Conservation (phyloP, 768 basidiomycete species). For the Termitomyces sp. region DNA sequence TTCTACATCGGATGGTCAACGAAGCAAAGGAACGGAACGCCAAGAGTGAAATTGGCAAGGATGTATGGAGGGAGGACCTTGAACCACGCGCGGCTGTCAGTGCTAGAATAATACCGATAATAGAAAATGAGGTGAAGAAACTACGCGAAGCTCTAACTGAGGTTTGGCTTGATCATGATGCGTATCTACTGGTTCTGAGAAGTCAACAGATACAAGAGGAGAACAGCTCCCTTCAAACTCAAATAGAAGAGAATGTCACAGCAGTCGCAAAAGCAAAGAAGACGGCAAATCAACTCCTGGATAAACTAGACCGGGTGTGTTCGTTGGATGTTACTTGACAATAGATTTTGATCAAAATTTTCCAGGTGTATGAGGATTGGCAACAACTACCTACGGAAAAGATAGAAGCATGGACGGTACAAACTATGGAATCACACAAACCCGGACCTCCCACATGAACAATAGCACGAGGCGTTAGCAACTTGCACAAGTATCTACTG, state of each 20-base stretch:
- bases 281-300: slow-evolving; percentile 40
- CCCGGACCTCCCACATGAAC: slow-evolving; percentile 22
- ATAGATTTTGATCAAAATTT: slow-evolving; percentile 4
- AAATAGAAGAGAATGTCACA: slow-evolving; percentile 42
- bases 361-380: slow-evolving; percentile 47
- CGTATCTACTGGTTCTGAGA: background rate
- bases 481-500: background rate
- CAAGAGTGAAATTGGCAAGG: slow-evolving; percentile 39
- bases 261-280: slow-evolving; percentile 41
- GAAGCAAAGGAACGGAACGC: slow-evolving; percentile 59
- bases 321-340: background rate
- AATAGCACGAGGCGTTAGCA: background rate
- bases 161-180: slow-evolving; percentile 21
- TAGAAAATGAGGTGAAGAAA: slow-evolving; percentile 37
- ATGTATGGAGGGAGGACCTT: slow-evolving; percentile 62
- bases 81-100: slow-evolving; percentile 57
- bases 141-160: slow-evolving; percentile 31
- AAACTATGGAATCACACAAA: slow-evolving; percentile 36
- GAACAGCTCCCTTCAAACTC: slow-evolving; percentile 40
- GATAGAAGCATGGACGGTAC: slow-evolving; percentile 51
- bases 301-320: slow-evolving; percentile 49
- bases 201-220: slow-evolving; percentile 48
- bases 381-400: slow-evolving; percentile 54
- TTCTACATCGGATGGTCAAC: slow-evolving; percentile 60
- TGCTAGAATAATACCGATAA: slow-evolving; percentile 56